phyloP scores from a whole-genome alignment of 805 yeast species.

The Schwanniomyces pseudopolymorphus region DNA sequence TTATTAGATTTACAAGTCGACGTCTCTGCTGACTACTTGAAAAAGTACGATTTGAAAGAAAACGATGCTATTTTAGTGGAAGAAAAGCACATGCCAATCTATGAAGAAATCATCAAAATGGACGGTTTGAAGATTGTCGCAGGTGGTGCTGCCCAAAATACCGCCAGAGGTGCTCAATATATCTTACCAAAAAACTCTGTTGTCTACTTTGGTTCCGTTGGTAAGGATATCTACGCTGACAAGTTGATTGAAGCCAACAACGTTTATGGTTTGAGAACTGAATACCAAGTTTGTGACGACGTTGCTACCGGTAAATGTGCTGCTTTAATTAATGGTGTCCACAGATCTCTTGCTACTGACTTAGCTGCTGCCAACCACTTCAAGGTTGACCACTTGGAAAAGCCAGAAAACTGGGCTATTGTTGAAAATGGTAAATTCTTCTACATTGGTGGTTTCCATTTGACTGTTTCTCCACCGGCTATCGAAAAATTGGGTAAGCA shows the following conservation, averaged over 20 bases:
- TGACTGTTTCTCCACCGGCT: conserved; percentile 96
- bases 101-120: conserved; percentile 67
- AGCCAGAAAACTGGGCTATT: conserved; percentile 83
- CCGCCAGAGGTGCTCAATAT: conserved; percentile 98
- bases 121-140: conserved; percentile 74
- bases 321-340: conserved; percentile 81
- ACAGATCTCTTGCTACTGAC: conserved; percentile 94
- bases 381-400: conserved; percentile 82
- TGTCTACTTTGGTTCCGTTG: conserved; percentile 94
- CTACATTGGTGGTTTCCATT: conserved; percentile 99
- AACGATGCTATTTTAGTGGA: conserved; percentile 92
- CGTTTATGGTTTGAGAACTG: conserved; percentile 83
- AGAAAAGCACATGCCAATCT: conserved; percentile 82
- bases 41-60: conserved; percentile 79
- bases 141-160: conserved; percentile 99
- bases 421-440: conserved; percentile 79
- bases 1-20: conserved; percentile 83
- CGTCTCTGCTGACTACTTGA: conserved; percentile 65
- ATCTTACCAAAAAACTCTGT: conserved; percentile 79
- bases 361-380: conserved; percentile 98
- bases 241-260: conserved; percentile 79
- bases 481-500: conserved; percentile 87
- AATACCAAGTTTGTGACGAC: conserved; percentile 76
- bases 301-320: conserved; percentile 97
- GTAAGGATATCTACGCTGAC: conserved; percentile 85